Base-by-base conservation (phyloP, 768 basidiomycete species). In the Gautieria morchelliformis region DNA sequence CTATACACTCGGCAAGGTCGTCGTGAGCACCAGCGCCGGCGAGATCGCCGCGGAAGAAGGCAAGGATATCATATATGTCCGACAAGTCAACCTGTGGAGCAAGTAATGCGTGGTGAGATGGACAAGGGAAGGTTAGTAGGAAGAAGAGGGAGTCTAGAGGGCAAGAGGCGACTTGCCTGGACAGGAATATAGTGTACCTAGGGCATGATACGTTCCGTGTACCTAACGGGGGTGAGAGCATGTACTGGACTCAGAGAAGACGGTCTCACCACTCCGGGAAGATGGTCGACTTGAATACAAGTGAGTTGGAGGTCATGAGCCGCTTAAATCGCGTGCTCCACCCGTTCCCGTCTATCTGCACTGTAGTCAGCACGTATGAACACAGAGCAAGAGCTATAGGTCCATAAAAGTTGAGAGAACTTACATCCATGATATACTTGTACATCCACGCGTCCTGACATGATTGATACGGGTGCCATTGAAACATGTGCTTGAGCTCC, bases 251-350 rank as follows among this genome's bases (percentile, higher is more conserved):
- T 39, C 22, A 24, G 32, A 42, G 39, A 32, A 46, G 53, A 53
- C 14, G 9, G 52, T 60, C 70, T 12, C 63, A 83, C 87, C 87
- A 88, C 69, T 87, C 86, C 0, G 84, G 85, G 64, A 83, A 87
- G 60, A 87, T 77, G 0, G 85, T 87, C 37, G 81, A 73, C 64
- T 87, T 87, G 71, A 88, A 79, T 5, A 87, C 71, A 15, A 85
- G 69, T 0, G 84, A 74, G 27, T 84, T 83, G 22, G 79, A 75
- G 3, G 80, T 80, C 4, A 87, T 74, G 2, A 87, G 70, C 5
- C 83, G 72, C 59, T 84, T 83, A 66, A 86, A 88, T 4, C 84
- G 75, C n/a, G 79, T 74, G 3, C 82, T 84, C 83, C 84, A 85
- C 1, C 82, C 85, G 57, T 82, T 81, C 8, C 81, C 83, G 59